A percentile compares a stretch with the other conserved stretches of the same genome.
Conservation (phyloP, 2,329 filamentous ascomycete species). For the Aureobasidium sp. region DNA sequence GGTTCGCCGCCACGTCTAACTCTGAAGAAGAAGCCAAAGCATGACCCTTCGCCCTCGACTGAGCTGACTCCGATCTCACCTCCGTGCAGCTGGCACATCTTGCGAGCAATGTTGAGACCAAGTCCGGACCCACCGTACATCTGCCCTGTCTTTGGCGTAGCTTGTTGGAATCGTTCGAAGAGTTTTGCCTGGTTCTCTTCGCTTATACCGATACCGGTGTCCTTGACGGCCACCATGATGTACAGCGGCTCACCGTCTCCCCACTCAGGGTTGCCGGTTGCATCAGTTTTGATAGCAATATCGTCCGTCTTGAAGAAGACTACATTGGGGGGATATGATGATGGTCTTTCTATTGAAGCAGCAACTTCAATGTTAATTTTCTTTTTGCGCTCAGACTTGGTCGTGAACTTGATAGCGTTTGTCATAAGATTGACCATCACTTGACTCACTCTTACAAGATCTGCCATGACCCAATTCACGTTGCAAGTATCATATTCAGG, state of each 20-base stretch:
- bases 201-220: constrained; percentile 15
- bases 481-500: constrained; percentile 18
- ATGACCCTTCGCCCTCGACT: constrained; percentile 27
- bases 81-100: constrained; percentile 34
- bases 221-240: constrained; percentile 22
- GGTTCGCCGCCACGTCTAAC: constrained; percentile 22
- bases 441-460: constrained; percentile 14
- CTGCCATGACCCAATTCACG: constrained; percentile 14
- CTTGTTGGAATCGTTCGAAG: constrained; percentile 14
- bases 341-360: constrained; percentile 25
- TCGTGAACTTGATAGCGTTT: constrained; percentile 18
- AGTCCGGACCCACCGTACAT: constrained; percentile 32
- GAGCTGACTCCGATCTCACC: constrained; percentile 38
- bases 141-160: constrained; percentile 11
- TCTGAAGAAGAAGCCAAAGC: constrained; percentile 37
- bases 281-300: constrained; percentile 30
- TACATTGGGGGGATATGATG: constrained; percentile 32
- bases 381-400: constrained; percentile 7
- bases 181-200: constrained; percentile 11
- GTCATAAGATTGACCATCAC: constrained; percentile 15
- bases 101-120: constrained; percentile 38
- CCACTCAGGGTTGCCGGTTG: constrained; percentile 33
- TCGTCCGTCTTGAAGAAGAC: constrained; percentile 10
- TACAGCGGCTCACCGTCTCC: constrained; percentile 19
- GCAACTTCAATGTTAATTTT: constrained; percentile 17